These are phyloP conservation scores for Dorcoceras hygrometricum DNA, from an alignment of 257 asterid species.

Conservation along the genomic window DNA sequence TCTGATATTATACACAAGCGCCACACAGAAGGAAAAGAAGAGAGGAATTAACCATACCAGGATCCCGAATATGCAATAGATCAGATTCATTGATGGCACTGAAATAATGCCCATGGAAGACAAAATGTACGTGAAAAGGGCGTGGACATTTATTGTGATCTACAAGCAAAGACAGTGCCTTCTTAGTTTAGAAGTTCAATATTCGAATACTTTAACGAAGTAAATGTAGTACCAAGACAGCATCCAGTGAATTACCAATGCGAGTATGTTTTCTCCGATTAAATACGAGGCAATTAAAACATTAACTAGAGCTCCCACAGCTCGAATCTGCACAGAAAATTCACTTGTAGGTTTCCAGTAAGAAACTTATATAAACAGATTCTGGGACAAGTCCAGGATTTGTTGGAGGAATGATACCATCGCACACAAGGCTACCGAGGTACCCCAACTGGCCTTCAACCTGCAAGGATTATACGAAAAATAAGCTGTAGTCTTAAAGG, in stretches of 20 bases:
- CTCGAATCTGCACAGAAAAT: constrained; percentile 68
- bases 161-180: constrained; percentile 25
- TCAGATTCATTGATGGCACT: constrained; percentile 73
- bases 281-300: constrained; percentile 77
- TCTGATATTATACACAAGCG: not conserved
- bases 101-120: constrained; percentile 59
- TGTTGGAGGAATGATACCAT: constrained; percentile 46
- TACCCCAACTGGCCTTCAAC: constrained; percentile 65
- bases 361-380: constrained; percentile 10
- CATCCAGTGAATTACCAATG: constrained; percentile 49
- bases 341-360: constrained; percentile 5
- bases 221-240: not conserved
- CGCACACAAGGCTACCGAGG: constrained; percentile 73
- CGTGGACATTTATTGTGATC: constrained; percentile 85
- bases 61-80: constrained; percentile 72
- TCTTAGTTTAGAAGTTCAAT: constrained; percentile 3
- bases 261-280: constrained; percentile 88
- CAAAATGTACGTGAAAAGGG: constrained; percentile 60
- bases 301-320: constrained; percentile 75
- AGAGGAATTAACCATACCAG: constrained; percentile 46
- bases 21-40: not conserved
- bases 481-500: not conserved
- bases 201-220: constrained; percentile 4
- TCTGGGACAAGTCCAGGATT: constrained; percentile 21
- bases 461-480: constrained; percentile 39